Base-by-base conservation (phyloP, 176 grass and related monocot genomes). In the Raddia distichophylla region DNA sequence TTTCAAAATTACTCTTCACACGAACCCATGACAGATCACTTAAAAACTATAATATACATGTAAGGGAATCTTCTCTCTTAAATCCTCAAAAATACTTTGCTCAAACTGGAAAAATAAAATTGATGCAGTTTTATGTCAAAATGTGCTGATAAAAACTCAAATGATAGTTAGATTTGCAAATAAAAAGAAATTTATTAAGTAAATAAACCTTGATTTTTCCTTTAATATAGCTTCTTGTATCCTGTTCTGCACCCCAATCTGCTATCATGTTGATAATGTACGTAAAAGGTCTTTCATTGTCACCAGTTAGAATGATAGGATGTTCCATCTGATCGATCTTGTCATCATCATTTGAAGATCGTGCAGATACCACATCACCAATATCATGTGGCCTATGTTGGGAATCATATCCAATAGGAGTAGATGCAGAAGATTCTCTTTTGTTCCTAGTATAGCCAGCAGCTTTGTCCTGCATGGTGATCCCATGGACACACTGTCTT, bases 181-280 rank as follows among this genome's bases (percentile, higher is more conserved):
- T 5, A 80, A 52, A 79, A 7, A 50, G 45, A 72, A 79, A 51
- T 80, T 18, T 77, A 68, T 73, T 5, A 57, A 71, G 53, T 50
- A 73, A 80, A 32, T 8, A 32, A 78, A 98, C 92, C 95, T 94
- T 98, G 50, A 98, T 90, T 89, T 87, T 94, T 74, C 92, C 90
- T 83, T 87, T 83, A 81, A 98, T 86, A 53, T 15, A 93, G 52
- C 65, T 54, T 71, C 80, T 60, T 63, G 76, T 88, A 73, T 81
- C 82, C 62, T 89, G 69, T 74, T 93, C 84, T 27, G 51, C 53
- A 37, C 20, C 42, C 95, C 95, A 98, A 67, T 91, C 76, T 20
- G 81, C 75, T 77, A 85, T 16, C 84, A 98, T 86, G 80, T n/a
- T 82, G 52, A 81, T 80, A 64, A 94, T 75, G 71, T 98, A 98